Conservation (phyloP, 1,284 basidiomycete genomes). For the Mycena citricolor region DNA sequence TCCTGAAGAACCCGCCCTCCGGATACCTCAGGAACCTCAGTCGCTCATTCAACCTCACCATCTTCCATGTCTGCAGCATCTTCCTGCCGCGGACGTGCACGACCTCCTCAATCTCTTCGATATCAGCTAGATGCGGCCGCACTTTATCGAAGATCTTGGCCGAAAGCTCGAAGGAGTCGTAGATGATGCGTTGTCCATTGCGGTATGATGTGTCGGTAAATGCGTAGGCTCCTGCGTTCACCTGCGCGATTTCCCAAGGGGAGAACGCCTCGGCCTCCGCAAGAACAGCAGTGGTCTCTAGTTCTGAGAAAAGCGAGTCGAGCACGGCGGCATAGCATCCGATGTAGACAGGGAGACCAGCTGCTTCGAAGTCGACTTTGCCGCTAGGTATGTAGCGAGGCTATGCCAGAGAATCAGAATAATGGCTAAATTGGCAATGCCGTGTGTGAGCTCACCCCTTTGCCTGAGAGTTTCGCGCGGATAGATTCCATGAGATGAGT, state of each 20-base stretch:
- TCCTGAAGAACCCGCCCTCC: constrained; percentile 14
- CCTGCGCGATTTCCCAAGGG: constrained; percentile 17
- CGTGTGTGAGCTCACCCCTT: too few relatives aligned
- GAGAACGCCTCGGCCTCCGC: constrained; percentile 14
- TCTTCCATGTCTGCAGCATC: constrained; percentile 16
- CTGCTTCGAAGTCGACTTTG: constrained; percentile 8
- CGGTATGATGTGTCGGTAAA: constrained; percentile 14
- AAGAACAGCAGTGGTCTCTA: constrained; percentile 11
- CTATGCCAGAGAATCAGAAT: too few relatives aligned
- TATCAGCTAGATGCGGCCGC: constrained; percentile 12
- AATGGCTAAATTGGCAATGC: too few relatives aligned
- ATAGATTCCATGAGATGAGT: too few relatives aligned
- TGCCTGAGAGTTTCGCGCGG: too few relatives aligned
- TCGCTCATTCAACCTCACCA: constrained; percentile 21
- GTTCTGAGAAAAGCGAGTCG: constrained; percentile 16
- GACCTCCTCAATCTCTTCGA: constrained; percentile 15
- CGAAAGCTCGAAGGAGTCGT: constrained; percentile 16
- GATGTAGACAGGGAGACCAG: constrained; percentile 9
- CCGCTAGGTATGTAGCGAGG: constrained; percentile 12
- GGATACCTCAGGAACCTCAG: constrained; percentile 18
- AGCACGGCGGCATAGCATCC: constrained; percentile 15
- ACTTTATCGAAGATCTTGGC: constrained; percentile 14
- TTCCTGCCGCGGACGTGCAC: constrained; percentile 9
- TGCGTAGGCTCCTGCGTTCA: constrained; percentile 11
- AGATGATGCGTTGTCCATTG: constrained; percentile 20